Conservation (phyloP, 331 rosid genomes). For the Cucumis variabilis region DNA sequence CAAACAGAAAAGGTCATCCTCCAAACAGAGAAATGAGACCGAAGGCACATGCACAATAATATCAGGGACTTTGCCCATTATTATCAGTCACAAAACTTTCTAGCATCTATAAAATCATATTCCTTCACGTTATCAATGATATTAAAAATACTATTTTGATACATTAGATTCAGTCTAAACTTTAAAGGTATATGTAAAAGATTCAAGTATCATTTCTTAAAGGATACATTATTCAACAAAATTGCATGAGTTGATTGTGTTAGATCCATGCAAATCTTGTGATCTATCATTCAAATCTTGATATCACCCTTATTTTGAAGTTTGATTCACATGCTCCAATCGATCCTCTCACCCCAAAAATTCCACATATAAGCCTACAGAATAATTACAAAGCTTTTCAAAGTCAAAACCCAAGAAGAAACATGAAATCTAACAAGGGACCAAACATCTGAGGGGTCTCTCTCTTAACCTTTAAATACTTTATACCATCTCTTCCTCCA, state of each 20-base stretch:
- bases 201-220: neutral
- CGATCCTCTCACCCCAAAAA: too few relatives aligned
- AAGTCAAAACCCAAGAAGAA: too few relatives aligned
- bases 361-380: too few relatives aligned
- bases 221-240: neutral
- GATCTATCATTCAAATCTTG: neutral
- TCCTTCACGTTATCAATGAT: neutral
- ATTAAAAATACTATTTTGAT: neutral
- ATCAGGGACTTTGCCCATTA: neutral
- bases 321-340: neutral
- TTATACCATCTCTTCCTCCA: too few relatives aligned
- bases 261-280: neutral
- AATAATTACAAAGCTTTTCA: too few relatives aligned
- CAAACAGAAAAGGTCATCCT: neutral
- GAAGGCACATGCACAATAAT: neutral
- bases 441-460: too few relatives aligned
- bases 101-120: constrained; percentile 12
- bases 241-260: neutral
- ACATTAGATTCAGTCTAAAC: neutral
- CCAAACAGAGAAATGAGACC: neutral
- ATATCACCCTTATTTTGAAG: neutral
- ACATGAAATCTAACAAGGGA: too few relatives aligned
- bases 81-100: neutral
- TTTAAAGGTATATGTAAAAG: neutral
- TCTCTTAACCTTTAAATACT: too few relatives aligned